These are phyloP conservation scores for Monotropa hypopitys DNA, from an alignment of 179 eudicot species.

Conservation along the genomic window DNA sequence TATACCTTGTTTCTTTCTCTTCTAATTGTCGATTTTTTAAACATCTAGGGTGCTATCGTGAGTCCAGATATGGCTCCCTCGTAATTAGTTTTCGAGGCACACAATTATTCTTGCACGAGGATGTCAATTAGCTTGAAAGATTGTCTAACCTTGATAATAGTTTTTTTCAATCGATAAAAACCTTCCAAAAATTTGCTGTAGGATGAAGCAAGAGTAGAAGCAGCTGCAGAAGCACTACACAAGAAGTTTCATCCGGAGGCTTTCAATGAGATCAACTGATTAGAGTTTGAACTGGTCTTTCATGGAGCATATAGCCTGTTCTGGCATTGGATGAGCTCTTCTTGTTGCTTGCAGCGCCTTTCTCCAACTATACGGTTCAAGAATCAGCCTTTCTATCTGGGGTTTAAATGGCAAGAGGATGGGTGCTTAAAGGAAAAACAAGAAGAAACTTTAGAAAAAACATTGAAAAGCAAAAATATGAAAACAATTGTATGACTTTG, in stretches of 20 bases:
- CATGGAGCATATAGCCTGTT: slow-evolving; percentile 4
- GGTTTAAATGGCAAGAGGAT: neutral
- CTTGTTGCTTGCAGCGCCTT: neutral
- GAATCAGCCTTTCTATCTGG: neutral
- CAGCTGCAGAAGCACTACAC: slow-evolving; percentile 38
- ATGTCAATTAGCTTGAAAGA: neutral
- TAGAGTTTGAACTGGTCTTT: neutral
- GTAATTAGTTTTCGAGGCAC: slow-evolving; percentile 57
- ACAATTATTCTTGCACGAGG: neutral
- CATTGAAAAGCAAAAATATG: neutral
- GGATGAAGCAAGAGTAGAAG: slow-evolving; percentile 36
- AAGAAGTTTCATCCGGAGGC: slow-evolving; percentile 37
- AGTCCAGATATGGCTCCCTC: slow-evolving; percentile 59
- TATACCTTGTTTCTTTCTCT: neutral
- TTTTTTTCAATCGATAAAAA: neutral
- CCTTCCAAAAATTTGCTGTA: slow-evolving; percentile 3
- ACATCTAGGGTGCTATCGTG: slow-evolving; percentile 65
- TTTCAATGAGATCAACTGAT: slow-evolving; percentile 17
- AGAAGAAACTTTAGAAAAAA: neutral
- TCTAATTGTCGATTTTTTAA: slow-evolving; percentile 8
- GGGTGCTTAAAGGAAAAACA: neutral
- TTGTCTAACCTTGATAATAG: too few species aligned
- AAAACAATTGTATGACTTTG: neutral
- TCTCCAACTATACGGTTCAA: neutral
- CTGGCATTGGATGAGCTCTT: neutral